Conservation (phyloP, 495 filamentous ascomycete species). For the Cetradonia linearis region DNA sequence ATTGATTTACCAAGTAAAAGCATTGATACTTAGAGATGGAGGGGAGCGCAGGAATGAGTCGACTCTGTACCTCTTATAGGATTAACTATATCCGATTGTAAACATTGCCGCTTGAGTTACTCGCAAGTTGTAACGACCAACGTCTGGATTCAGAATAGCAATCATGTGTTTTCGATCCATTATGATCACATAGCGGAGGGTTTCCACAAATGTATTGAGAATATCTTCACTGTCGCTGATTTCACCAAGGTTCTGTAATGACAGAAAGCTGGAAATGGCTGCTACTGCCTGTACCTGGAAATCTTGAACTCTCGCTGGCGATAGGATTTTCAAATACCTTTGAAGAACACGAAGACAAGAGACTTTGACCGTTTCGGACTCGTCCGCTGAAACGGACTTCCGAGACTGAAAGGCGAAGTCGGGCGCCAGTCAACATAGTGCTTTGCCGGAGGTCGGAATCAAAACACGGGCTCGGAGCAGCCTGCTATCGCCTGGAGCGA, state of each 20-base stretch:
- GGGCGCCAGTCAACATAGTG: conserved; percentile 41
- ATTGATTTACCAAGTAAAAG: too few species aligned
- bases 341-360: conserved; percentile 83
- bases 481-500: conserved; percentile 33
- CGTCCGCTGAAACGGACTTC: conserved; percentile 60
- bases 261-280: conserved; percentile 67
- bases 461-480: conserved; percentile 72
- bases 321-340: conserved; percentile 58
- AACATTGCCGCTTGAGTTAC: too few species aligned
- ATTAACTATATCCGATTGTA: too few species aligned
- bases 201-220: conserved; percentile 80
- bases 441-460: conserved; percentile 45
- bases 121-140: too few species aligned
- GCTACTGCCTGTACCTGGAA: conserved; percentile 65
- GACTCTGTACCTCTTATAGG: too few species aligned
- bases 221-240: conserved; percentile 80
- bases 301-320: conserved; percentile 41
- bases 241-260: conserved; percentile 68
- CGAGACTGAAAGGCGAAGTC: conserved; percentile 67
- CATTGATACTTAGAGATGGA: too few species aligned
- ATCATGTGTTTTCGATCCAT: too few species aligned
- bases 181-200: conserved; percentile 70
- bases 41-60: too few species aligned
- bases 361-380: conserved; percentile 80
- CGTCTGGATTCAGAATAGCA: too few species aligned